Conservation (phyloP, 176 grass and related monocot genomes). For the Echinochloa phyllopogon region DNA sequence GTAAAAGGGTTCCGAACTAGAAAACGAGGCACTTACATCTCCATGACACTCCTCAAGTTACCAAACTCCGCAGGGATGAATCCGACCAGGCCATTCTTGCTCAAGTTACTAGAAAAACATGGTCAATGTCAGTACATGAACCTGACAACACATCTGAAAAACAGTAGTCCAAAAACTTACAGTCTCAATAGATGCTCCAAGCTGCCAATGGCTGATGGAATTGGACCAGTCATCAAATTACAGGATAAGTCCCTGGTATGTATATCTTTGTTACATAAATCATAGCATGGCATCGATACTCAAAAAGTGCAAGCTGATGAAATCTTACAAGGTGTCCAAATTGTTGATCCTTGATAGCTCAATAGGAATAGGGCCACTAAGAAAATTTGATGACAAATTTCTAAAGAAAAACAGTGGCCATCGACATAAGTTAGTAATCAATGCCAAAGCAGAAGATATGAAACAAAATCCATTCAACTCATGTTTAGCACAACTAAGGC, state of each 20-base stretch:
- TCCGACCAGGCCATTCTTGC: conserved; percentile 80
- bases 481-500: neutral
- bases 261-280: conserved; percentile 33
- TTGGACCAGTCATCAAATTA: conserved; percentile 81
- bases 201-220: conserved; percentile 81
- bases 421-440: neutral
- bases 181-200: conserved; percentile 91
- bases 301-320: neutral
- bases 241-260: conserved; percentile 78
- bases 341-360: conserved; percentile 90
- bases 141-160: neutral
- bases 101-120: conserved; percentile 75
- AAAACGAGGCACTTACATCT: conserved; percentile 69
- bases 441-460: neutral
- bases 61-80: conserved; percentile 90
- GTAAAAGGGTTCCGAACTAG: neutral
- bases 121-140: conserved; percentile 28
- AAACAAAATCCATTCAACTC: neutral
- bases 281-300: conserved; percentile 32
- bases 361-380: conserved; percentile 84
- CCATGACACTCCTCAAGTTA: conserved; percentile 93
- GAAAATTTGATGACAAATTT: conserved; percentile 88
- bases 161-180: conserved; percentile 52
- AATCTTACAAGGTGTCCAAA: conserved; percentile 92
- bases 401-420: conserved; percentile 40